Conservation (phyloP, 495 filamentous ascomycete genomes). For the Elaphomyces granulatus region DNA sequence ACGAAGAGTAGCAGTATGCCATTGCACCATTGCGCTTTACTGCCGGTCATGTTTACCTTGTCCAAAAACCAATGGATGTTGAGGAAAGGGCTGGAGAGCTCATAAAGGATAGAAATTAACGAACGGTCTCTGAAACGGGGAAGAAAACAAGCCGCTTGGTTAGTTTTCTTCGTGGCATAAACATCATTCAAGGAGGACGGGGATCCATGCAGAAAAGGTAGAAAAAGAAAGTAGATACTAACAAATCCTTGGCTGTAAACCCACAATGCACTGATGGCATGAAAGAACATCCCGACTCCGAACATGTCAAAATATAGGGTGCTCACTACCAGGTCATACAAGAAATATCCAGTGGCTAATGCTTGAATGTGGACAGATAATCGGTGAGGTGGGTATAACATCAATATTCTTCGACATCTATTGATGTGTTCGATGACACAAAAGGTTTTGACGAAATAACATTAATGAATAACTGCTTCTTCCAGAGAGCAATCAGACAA, state of each 20-base stretch:
- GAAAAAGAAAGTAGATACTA: slow-evolving; percentile 26
- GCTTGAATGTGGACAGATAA: slow-evolving; percentile 68
- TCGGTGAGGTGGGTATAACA: no score
- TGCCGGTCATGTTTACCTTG: slow-evolving; percentile 89
- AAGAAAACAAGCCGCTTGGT: no score
- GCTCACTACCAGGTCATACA: slow-evolving; percentile 81
- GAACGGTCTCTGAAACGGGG: no score
- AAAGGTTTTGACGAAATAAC: no score
- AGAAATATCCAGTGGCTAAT: slow-evolving; percentile 84
- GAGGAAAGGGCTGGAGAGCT: slow-evolving; percentile 85
- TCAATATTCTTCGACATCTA: no score
- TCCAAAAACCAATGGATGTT: slow-evolving; percentile 99
- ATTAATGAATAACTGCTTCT: no score
- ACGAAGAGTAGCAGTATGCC: slow-evolving; percentile 42
- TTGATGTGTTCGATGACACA: slow-evolving; percentile 83
- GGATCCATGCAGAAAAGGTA: no score
- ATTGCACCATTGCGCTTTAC: slow-evolving; percentile 68
- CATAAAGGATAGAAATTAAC: slow-evolving; percentile 97
- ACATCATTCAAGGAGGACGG: no score
- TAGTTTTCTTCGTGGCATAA: no score
- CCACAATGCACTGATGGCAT: slow-evolving; percentile 68
- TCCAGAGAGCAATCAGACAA: no score
- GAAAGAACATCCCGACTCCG: slow-evolving; percentile 76
- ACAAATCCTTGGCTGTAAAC: slow-evolving; percentile 92
- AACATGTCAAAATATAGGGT: slow-evolving; percentile 60